Evolutionary conservation across 306 rosid genomes (phyloP), one percentile per base, ranked within the genome.

Genomic region (Biancaea sappan): DNA sequence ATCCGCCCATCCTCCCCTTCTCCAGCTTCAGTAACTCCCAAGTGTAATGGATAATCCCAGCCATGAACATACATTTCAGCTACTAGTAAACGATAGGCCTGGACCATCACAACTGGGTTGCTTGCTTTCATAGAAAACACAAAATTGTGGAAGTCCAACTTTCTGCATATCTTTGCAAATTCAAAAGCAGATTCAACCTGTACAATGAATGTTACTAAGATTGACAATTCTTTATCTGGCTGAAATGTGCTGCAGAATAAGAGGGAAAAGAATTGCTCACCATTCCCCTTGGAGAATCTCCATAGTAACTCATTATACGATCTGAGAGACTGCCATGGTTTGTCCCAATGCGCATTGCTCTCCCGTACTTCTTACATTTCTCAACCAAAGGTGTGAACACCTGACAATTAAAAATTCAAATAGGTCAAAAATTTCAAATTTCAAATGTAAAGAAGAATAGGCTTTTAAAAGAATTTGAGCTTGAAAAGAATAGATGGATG

Each of bases 171-270:
- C 81, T 97, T 92, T 56, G 99, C 99, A 87, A 94, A 94, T 75
- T 94, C 99, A 79, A 94, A 94, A 65, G 99, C 97, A 66, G 99
- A 94, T 92, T 94, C 99, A 80, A 94, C 99, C 99, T 94, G 95
- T 76, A 69, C 75, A 40, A 72, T 28, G 66, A 68, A 72, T 66
- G 51, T 48, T 63, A 71, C 51, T 68, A 31, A 73, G 52, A 73
- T 44, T 65, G 62, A 61, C 47, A 66, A 12, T 18, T 43, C 70
- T 68, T 5, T 37, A 34, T 4, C 58, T 46, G 67, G 26, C 43
- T 37, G 15, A 18, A 58, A 66, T 19, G 76, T 37, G 69, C 47
- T 35, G 38, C n/a, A n/a, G 61, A 81, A 72, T 13, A 53, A 54
- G 26, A 77, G 24, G 67, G 46, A 37, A 60, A 66, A 74, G 26